Conservation (phyloP, 1,284 basidiomycete species). For the Cryptococcus sp. region DNA sequence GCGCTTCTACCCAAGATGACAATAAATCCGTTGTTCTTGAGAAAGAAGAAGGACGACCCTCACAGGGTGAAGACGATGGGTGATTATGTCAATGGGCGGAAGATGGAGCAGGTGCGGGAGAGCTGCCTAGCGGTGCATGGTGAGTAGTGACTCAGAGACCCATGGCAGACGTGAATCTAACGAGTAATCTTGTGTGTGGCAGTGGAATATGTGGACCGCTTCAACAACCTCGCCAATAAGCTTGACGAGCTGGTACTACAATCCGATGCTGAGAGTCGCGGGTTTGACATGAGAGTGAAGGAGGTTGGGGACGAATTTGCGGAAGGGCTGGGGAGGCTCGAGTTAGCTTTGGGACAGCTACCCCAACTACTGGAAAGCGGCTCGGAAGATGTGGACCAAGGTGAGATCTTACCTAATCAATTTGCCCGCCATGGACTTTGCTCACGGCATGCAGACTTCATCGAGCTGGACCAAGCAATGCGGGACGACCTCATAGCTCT, state of each 20-base stretch:
- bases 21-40: constrained; percentile 38
- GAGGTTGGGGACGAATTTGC: constrained; percentile 51
- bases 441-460: constrained; percentile 20
- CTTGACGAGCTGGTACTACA: constrained; percentile 62
- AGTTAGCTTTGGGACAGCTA: constrained; percentile 35
- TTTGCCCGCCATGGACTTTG: not conserved
- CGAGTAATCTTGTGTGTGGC: not conserved
- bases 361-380: constrained; percentile 26
- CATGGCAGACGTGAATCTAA: not conserved
- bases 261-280: constrained; percentile 66
- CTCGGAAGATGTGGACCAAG: constrained; percentile 15
- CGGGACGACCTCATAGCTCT: constrained; percentile 39
- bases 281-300: constrained; percentile 58
- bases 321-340: constrained; percentile 32
- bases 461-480: constrained; percentile 44
- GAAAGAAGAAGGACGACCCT: constrained; percentile 29
- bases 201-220: constrained; percentile 37
- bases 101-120: constrained; percentile 47
- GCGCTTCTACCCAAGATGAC: constrained; percentile 38
- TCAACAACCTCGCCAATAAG: constrained; percentile 28
- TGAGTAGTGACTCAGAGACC: constrained; percentile 11
- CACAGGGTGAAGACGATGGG: constrained; percentile 37
- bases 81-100: constrained; percentile 42
- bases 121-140: constrained; percentile 36
- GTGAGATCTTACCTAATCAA: constrained; percentile 5